Base-by-base conservation (phyloP, 2,329 filamentous ascomycete species). In the Arthroderma sp. region DNA sequence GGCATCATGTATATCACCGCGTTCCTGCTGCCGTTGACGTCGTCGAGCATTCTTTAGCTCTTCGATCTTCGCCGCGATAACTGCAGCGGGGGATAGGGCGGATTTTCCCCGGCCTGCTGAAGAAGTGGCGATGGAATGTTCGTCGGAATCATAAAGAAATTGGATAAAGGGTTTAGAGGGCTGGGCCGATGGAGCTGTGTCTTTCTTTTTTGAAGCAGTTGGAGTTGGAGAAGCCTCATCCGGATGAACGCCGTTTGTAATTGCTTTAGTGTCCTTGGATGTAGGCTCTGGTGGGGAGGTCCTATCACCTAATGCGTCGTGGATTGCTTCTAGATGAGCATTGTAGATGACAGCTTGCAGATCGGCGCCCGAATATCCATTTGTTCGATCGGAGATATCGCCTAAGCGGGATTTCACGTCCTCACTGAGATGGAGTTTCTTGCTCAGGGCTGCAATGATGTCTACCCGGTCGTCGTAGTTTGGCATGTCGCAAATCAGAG, bases 321-420 rank as follows among this genome's bases (percentile, higher is more conserved):
- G 91, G 51, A 98, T 95, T 29, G 91, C 91, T 66, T 96, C 89
- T 4, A 98, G 74, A 61, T 98, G 91, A 0, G 91, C 88, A 54
- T 98, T 98, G 56, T 94, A 95, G 37, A 96, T 80, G 5, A 98
- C 75, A 0, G 89, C 91, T 62, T 98, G 91, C 3, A 98, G 70
- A 66, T 98, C 91, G 1, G 91, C 91, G 8, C 91, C 91, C 0
- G 86, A 91, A 62, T 93, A 95, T 6, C 91, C 91, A 48, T 91
- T 83, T 0, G 89, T 96, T 10, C 78, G 72, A 10, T 69, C 70
- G 0, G 87, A 89, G 27, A 98, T 77, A 49, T 88, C 84, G n/a
- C 66, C 68, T 29, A 94, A 64, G 5, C 72, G 73, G 44, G 72
- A 68, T 7, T 76, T 66, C 10, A 94, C 70, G 44, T 82, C 77